phyloP scores from a whole-genome alignment of 2,329 filamentous ascomycete species.

The Aspergillus puulaauensis region DNA sequence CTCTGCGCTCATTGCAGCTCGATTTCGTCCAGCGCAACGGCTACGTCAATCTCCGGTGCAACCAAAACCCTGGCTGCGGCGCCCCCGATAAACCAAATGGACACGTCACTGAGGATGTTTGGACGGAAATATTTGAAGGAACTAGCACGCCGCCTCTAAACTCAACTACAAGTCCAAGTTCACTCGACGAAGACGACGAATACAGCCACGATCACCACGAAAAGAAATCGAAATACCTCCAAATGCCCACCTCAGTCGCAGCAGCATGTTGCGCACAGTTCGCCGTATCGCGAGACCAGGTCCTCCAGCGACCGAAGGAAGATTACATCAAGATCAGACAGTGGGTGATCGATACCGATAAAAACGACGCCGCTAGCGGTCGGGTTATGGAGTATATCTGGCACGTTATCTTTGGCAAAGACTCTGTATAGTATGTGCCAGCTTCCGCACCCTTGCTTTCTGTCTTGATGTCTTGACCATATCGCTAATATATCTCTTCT shows the following conservation, averaged over 20 bases:
- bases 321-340: conserved; percentile 59
- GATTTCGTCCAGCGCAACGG: conserved; percentile 54
- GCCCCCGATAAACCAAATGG: conserved; percentile 31
- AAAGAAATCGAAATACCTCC: conserved; percentile 27
- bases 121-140: conserved; percentile 39
- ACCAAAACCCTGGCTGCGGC: conserved; percentile 57
- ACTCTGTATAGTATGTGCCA: conserved; percentile 40
- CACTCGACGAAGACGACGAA: background rate
- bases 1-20: conserved; percentile 51
- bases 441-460: background rate
- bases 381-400: conserved; percentile 65
- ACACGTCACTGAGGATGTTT: conserved; percentile 39
- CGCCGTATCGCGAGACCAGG: conserved; percentile 56
- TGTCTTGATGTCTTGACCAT: background rate
- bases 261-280: conserved; percentile 68
- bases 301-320: conserved; percentile 48
- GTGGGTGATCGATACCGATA: conserved; percentile 59
- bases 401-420: conserved; percentile 56
- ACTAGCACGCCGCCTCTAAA: conserved; percentile 38
- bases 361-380: conserved; percentile 57
- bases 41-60: conserved; percentile 63
- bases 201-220: background rate
- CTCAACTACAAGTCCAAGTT: conserved; percentile 15
- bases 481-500: conserved; percentile 12
- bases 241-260: conserved; percentile 53